Percentiles rank a stretch among this genome's conserved stretches.
Conservation (phyloP, 305 asterid genomes). For the Solanum chacoense region DNA sequence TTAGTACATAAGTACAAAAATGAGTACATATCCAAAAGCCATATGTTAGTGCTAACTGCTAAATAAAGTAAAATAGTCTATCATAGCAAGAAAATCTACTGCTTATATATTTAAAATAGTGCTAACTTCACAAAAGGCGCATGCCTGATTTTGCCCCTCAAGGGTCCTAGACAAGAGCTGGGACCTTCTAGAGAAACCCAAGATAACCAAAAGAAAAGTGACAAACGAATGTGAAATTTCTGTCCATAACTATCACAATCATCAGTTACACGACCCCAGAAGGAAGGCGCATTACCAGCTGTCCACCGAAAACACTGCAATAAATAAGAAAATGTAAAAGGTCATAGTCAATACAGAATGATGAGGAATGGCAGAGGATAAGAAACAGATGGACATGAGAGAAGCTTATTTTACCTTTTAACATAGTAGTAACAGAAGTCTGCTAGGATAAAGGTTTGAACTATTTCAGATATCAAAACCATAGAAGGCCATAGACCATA, state of each 20-base stretch:
- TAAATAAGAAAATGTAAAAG: neutral
- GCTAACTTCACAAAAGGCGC: conserved; percentile 5
- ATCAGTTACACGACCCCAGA: conserved; percentile 32
- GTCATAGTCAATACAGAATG: neutral
- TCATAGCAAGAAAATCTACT: neutral
- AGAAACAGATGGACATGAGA: neutral
- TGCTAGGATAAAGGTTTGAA: conserved; percentile 40
- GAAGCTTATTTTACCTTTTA: conserved; percentile 19
- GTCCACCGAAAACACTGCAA: conserved; percentile 44
- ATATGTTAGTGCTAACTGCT: neutral
- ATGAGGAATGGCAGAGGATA: neutral
- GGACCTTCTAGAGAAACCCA: neutral
- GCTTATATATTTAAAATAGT: neutral
- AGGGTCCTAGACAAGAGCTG: neutral
- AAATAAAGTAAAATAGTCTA: neutral
- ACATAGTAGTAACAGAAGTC: conserved; percentile 47
- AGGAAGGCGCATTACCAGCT: conserved; percentile 39
- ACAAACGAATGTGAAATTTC: neutral
- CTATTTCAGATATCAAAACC: conserved; percentile 38
- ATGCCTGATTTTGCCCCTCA: neutral
- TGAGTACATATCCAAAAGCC: neutral
- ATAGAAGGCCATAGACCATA: conserved; percentile 44
- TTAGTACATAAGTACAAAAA: neutral
- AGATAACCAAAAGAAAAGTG: neutral
- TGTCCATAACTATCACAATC: neutral